These are phyloP conservation scores for Claviceps pusilla DNA, from an alignment of 2,329 filamentous ascomycete species.

Conservation along the genomic window DNA sequence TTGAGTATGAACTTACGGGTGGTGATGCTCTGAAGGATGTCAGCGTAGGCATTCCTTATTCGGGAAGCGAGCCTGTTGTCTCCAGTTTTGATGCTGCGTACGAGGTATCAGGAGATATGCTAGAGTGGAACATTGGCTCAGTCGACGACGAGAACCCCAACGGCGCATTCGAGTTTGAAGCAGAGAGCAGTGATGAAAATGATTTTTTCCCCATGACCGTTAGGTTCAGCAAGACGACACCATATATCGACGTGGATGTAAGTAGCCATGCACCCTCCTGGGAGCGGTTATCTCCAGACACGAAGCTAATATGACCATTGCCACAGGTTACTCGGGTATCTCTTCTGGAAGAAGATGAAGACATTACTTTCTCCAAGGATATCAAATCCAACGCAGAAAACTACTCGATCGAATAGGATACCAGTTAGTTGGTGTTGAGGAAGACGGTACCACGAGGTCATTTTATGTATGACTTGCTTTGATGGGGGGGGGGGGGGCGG, in stretches of 20 bases:
- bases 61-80: slow-evolving; percentile 69
- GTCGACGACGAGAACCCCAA: slow-evolving; percentile 69
- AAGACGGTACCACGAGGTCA: not conserved
- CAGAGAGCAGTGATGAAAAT: slow-evolving; percentile 69
- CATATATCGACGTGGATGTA: slow-evolving; percentile 89
- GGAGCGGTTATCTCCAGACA: not conserved
- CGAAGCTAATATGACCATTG: slow-evolving; percentile 12
- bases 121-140: slow-evolving; percentile 86
- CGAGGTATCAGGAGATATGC: slow-evolving; percentile 77
- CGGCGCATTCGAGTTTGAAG: slow-evolving; percentile 92
- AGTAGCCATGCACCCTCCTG: slow-evolving; percentile 26
- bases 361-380: slow-evolving; percentile 71
- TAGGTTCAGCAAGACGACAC: slow-evolving; percentile 69
- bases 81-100: slow-evolving; percentile 91
- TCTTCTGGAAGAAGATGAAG: slow-evolving; percentile 59
- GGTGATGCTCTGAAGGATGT: slow-evolving; percentile 69
- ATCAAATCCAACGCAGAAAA: slow-evolving; percentile 61
- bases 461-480: not conserved
- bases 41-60: slow-evolving; percentile 73
- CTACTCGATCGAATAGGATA: slow-evolving; percentile 55
- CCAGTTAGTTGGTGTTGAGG: not conserved
- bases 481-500: too few relatives aligned
- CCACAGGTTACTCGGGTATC: slow-evolving; percentile 49
- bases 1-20: slow-evolving; percentile 89
- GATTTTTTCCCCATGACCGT: slow-evolving; percentile 98